These are phyloP conservation scores for Salix udensis DNA, from an alignment of 345 rosid genomes.

Conservation along the genomic window DNA sequence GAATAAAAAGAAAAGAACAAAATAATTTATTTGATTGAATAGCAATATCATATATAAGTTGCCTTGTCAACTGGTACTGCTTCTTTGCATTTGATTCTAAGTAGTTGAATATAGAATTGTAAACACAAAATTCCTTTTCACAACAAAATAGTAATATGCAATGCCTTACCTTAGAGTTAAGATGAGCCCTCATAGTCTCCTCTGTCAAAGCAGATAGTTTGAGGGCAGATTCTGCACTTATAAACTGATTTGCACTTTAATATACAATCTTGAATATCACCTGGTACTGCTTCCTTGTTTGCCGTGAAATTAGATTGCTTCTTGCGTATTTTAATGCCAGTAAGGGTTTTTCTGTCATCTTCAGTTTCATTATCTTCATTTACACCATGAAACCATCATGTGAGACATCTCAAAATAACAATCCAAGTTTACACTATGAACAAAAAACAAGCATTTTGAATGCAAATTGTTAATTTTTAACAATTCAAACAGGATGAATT, in stretches of 20 bases:
- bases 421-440: background rate
- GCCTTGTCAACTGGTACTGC: background rate
- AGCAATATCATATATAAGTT: background rate
- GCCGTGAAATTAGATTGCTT: constrained; percentile 11
- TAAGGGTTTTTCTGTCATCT: constrained; percentile 21
- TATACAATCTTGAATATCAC: constrained; percentile 56
- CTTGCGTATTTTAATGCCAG: constrained; percentile 17
- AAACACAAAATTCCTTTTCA: background rate
- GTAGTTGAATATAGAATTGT: background rate
- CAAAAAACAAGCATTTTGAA: background rate
- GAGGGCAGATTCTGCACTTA: constrained; percentile 82
- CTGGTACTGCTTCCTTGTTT: constrained; percentile 28
- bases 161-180: constrained; percentile 66
- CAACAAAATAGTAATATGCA: background rate
- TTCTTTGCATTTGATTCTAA: background rate
- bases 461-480: background rate
- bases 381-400: constrained; percentile 11
- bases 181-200: constrained; percentile 57
- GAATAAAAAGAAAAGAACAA: background rate
- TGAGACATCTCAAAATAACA: constrained; percentile 12
- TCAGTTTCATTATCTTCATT: constrained; percentile 45
- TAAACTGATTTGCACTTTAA: constrained; percentile 64
- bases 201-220: constrained; percentile 69
- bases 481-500: background rate
- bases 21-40: background rate